Base-by-base conservation (phyloP, 2,329 filamentous ascomycete genomes). In the Lasiodiplodia sp. region DNA sequence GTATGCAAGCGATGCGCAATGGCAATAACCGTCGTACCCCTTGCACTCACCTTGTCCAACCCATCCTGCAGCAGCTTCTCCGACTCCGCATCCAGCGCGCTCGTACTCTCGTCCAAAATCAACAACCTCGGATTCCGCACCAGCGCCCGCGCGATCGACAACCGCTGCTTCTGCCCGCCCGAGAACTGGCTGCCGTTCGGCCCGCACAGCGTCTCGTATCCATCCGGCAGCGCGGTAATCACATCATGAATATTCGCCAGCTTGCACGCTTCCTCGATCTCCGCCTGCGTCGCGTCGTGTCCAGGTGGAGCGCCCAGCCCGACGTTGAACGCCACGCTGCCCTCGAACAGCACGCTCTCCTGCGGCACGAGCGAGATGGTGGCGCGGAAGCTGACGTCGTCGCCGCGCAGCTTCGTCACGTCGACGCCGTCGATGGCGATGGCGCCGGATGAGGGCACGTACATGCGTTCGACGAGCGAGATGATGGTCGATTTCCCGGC, bases 191-290 rank as follows among this genome's bases (percentile, higher is more conserved):
- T 80, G 5, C 80, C 81, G 31, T 77, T 79, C 3, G 79, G 74
- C 18, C 81, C 81, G 69, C 78, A 80, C 18, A 77, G 76, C 0
- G 90, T 92, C 11, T 90, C 80, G 74, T 92, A 92, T 0, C 89
- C 89, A 14, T 90, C 80, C 0, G 90, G 89, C 18, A 93, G 79
- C 0, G 83, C 79, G 67, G 82, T 79, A 71, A 93, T 90, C 23
- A 87, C 88, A 31, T 92, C 88, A 77, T 92, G 90, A 70, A 93
- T 91, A 74, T 91, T 90, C 38, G 90, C 90, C n/a, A 91, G 79
- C 68, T 85, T 84, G 74, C 90, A 92, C 0, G 90, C 90, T 66
- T 87, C 86, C 70, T 89, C 84, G 58, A 92, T 88, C 56, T 92
- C 90, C 4, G 82, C 85, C 49, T 88, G 80, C 0, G 84, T 86